Evolutionary conservation across 129 eudicot species (phyloP).

Genomic region (Daucus carota): DNA sequence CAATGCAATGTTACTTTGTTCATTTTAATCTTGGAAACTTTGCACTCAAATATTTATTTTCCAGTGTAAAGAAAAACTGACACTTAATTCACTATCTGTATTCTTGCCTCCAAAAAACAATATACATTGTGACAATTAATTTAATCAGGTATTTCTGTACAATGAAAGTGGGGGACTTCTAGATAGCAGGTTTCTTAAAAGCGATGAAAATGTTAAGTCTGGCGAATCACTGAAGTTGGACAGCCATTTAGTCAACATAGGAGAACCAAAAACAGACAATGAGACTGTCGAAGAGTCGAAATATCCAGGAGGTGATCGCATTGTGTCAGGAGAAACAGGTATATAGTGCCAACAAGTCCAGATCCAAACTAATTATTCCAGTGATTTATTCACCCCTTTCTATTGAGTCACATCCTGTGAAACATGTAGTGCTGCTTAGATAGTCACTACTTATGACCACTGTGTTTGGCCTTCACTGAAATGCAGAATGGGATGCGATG

Average conservation of each 20-base stretch:
- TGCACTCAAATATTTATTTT: neutral
- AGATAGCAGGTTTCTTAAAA: conserved; percentile 64
- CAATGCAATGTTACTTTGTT: neutral
- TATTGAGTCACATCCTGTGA: conserved; percentile 8
- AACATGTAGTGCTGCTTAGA: conserved; percentile 8
- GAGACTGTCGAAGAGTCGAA: neutral
- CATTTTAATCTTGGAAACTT: neutral
- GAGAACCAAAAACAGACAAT: conserved; percentile 24
- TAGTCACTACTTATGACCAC: neutral
- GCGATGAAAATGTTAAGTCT: conserved; percentile 44
- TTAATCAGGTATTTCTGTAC: conserved; percentile 52
- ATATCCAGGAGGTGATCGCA: conserved; percentile 16
- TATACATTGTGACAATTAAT: conserved; percentile 1
- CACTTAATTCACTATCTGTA: neutral
- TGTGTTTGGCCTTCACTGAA: neutral
- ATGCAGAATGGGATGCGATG: conserved; percentile 48
- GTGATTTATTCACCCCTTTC: conserved; percentile 32
- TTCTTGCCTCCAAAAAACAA: neutral
- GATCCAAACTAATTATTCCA: conserved; percentile 17
- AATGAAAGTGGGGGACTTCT: conserved; percentile 46
- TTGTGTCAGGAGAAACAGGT: conserved; percentile 17
- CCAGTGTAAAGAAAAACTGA: neutral
- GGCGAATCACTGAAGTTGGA: conserved; percentile 63
- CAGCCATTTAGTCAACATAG: conserved; percentile 67
- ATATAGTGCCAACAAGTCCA: conserved; percentile 19